These are phyloP conservation scores for Tricladium varicosporioides DNA, from an alignment of 2,329 filamentous ascomycete species.

Conservation along the genomic window DNA sequence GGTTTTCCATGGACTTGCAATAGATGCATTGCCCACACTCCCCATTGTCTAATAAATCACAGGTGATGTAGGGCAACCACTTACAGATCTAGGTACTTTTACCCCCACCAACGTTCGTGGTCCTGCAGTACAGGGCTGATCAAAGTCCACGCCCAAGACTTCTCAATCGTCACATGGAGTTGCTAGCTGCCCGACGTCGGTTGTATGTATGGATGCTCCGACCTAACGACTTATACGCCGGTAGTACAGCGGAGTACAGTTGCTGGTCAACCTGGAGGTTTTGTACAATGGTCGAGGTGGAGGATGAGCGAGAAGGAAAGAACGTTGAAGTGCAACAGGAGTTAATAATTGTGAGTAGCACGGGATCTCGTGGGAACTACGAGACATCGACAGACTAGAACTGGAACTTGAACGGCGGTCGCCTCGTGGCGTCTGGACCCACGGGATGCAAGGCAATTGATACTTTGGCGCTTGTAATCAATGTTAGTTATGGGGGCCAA, in stretches of 20 bases:
- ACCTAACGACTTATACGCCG: slow-evolving; percentile 21
- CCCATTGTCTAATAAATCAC: slow-evolving; percentile 21
- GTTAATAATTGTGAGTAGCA: slow-evolving; percentile 27
- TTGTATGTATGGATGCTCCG: slow-evolving; percentile 21
- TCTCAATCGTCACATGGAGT: slow-evolving; percentile 34
- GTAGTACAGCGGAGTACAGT: slow-evolving; percentile 23
- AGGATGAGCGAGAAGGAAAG: slow-evolving; percentile 13
- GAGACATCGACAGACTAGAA: slow-evolving; percentile 15
- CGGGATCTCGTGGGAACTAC: slow-evolving; percentile 29
- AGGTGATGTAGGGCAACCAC: slow-evolving; percentile 20
- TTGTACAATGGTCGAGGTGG: slow-evolving; percentile 24
- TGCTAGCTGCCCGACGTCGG: slow-evolving; percentile 25
- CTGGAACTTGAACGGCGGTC: slow-evolving; percentile 17
- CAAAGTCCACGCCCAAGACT: slow-evolving; percentile 33
- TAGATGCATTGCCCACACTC: slow-evolving; percentile 16
- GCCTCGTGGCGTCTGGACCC: slow-evolving; percentile 28
- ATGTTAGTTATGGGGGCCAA: slow-evolving; percentile 25
- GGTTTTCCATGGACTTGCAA: not conserved
- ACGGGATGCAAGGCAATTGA: slow-evolving; percentile 23
- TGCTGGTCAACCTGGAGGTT: slow-evolving; percentile 24
- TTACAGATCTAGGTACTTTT: slow-evolving; percentile 32
- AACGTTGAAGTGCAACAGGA: slow-evolving; percentile 27
- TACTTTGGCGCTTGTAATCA: slow-evolving; percentile 29
- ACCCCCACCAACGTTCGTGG: slow-evolving; percentile 29
- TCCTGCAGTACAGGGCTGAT: slow-evolving; percentile 36